Base-by-base conservation (phyloP, 805 yeast genomes). In the Candida parachauliodes region DNA sequence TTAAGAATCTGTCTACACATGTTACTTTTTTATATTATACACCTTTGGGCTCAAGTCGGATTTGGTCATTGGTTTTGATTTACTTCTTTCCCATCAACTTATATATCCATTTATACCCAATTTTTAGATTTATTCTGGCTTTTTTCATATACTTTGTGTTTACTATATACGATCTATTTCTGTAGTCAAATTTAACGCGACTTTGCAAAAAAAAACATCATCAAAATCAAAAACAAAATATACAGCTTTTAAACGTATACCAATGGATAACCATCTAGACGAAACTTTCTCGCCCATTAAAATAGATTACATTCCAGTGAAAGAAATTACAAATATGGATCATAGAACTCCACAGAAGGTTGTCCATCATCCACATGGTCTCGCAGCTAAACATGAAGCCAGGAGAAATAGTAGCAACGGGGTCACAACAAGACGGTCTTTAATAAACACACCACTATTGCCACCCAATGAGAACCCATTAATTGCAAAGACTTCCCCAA, bases 341-440 rank as follows among this genome's bases (percentile, higher is more conserved):
- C 32, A 43, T 22, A 34, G 22, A 23, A 39, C 43, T 8, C 42
- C 49, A 5, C 39, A 39, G 7, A 27, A 32, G 4, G 21, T 49
- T 3, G 28, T 37, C 10, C 36, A 45, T n/a, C 54, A 54, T 34
- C 74, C 76, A 2, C 79, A 74, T 48, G 79, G 79, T 0, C 50
- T 74, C 25, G 50, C 63, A 2, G 60, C 65, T 39, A 67, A 68
- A 42, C 70, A 66, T 40, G 50, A 43, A 6, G 47, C 47, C 8
- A 42, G 64, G 41, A 53, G 65, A 45, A 60, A 54, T 32, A 48
- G 52, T 2, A 41, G 49, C n/a, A 48, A 47, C 22, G 48, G 43
- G 14, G 37, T 37, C 14, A 39, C 25, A 17, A 23, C 32, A 18
- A 32, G 38, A 19, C 32, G 15, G 8, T 37, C 39, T n/a, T 40